Evolutionary conservation across 805 yeast species (phyloP), one percentile per base, ranked within the genome.

Genomic region (Yamadazyma paraphyllophila): DNA sequence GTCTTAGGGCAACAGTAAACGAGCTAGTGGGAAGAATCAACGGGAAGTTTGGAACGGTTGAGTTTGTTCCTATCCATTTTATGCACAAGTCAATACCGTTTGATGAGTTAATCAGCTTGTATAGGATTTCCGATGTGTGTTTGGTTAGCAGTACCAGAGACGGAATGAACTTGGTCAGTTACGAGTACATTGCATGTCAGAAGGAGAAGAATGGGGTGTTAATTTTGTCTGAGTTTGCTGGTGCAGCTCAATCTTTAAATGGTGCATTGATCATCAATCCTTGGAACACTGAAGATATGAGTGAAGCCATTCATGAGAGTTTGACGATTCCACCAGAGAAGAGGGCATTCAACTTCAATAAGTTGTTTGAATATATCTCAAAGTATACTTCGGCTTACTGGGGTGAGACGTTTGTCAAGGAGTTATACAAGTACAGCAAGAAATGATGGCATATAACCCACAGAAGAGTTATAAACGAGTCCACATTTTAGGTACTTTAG

Each of bases 171-270:
- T 77, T 94, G 59, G 99, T 95, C 36, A 81, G 92, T 43, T 95
- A 89, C 63, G 99, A 94, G 68, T 94, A 94, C 66, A 89, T 94
- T 57, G 97, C 98, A 1, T 92, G 98, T 61, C 99, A 94, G 67
- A 78, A 82, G 51, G 83, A 83, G 39, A 82, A 82, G 50, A 83
- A 89, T 51, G 99, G 99, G 7, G 82, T 90, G 2, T 74, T 94
- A 55, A 87, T 94, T 40, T 65, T 94, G 51, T 85, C 96, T 35
- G 99, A 94, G 68, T 94, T 94, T 69, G 94, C 99, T 0, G 99
- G 99, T 40, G 99, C 99, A n/a, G 98, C 99, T 1, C 99, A 94
- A 68, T 86, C 96, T 1, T 73, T 94, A 52, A 92, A 94, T 60
- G 99, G 99, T 17, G 90, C 96, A 1, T 63, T 92, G 11, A 81